These are phyloP conservation scores for Penicillium crystallinum DNA, from an alignment of 495 filamentous ascomycete species.

Conservation along the genomic window DNA sequence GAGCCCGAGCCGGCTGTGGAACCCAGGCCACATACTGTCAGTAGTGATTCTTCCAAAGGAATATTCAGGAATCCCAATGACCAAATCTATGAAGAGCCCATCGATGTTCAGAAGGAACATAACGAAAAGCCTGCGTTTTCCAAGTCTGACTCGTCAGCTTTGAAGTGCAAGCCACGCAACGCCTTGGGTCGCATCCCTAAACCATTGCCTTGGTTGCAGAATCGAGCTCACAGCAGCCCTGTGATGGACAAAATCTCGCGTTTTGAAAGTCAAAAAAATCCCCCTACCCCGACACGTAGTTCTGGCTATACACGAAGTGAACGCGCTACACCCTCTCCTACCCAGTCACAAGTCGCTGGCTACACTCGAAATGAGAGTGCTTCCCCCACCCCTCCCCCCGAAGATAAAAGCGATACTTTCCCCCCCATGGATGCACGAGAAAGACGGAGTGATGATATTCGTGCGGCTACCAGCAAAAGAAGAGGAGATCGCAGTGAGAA, in stretches of 20 bases:
- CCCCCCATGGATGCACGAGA: slow-evolving; percentile 69
- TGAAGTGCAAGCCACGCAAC: slow-evolving; percentile 50
- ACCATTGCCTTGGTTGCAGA: slow-evolving; percentile 34
- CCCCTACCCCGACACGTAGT: slow-evolving; percentile 69
- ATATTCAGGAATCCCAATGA: slow-evolving; percentile 59
- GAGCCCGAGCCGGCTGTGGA: slow-evolving; percentile 11
- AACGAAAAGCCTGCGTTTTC: slow-evolving; percentile 33
- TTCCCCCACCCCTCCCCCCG: slow-evolving; percentile 23
- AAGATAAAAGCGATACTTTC: slow-evolving; percentile 17
- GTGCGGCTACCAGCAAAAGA: slow-evolving; percentile 83
- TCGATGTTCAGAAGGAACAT: slow-evolving; percentile 29
- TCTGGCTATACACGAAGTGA: slow-evolving; percentile 66
- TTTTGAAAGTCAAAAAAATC: slow-evolving; percentile 72
- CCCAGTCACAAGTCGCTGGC: slow-evolving; percentile 65
- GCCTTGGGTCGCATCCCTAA: slow-evolving; percentile 49
- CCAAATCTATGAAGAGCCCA: slow-evolving; percentile 85
- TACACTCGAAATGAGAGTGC: slow-evolving; percentile 61
- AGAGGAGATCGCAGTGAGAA: slow-evolving; percentile 79
- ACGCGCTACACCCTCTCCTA: slow-evolving; percentile 30
- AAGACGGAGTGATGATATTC: slow-evolving; percentile 78
- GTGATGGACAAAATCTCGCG: slow-evolving; percentile 52
- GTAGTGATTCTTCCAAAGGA: slow-evolving; percentile 37
- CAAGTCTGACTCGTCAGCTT: slow-evolving; percentile 46
- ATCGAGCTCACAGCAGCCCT: slow-evolving; percentile 38
- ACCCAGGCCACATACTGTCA: slow-evolving; percentile 31